phyloP scores from a whole-genome alignment of 352 stramenopile genomes.

The Globisporangium lucens region DNA sequence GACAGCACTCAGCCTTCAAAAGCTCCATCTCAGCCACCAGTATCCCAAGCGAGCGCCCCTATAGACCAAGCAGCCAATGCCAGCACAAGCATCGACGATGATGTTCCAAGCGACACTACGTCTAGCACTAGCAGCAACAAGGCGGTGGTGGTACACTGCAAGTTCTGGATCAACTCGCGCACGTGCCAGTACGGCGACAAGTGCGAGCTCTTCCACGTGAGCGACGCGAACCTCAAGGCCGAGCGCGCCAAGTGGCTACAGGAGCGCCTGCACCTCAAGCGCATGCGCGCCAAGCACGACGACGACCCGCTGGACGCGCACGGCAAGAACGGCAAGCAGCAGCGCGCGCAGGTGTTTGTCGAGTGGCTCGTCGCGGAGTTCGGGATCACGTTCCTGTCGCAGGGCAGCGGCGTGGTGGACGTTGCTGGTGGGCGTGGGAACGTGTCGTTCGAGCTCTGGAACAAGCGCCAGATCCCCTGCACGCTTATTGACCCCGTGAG shows the following conservation, averaged over 20 bases:
- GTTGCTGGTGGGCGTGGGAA: constrained; percentile 76
- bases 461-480: constrained; percentile 62
- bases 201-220: constrained; percentile 64
- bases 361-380: constrained; percentile 79
- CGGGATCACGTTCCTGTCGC: constrained; percentile 39
- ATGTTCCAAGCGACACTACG: neutral
- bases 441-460: constrained; percentile 86
- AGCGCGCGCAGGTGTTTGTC: constrained; percentile 66
- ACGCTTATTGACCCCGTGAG: constrained; percentile 82
- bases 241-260: constrained; percentile 59
- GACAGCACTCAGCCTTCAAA: neutral
- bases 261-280: constrained; percentile 60
- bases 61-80: neutral
- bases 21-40: neutral
- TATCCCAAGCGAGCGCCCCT: neutral
- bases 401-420: constrained; percentile 68
- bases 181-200: constrained; percentile 63
- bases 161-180: constrained; percentile 85
- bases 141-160: constrained; percentile 40
- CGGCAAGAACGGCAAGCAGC: constrained; percentile 67
- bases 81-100: neutral
- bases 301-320: constrained; percentile 67
- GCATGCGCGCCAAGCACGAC: constrained; percentile 44
- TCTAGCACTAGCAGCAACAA: neutral
- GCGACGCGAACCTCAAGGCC: constrained; percentile 38